Percentiles rank a stretch among this genome's conserved stretches.
These are phyloP conservation scores for Fusarium camptoceras DNA, from an alignment of 2,329 filamentous ascomycete species.

Conservation along the genomic window DNA sequence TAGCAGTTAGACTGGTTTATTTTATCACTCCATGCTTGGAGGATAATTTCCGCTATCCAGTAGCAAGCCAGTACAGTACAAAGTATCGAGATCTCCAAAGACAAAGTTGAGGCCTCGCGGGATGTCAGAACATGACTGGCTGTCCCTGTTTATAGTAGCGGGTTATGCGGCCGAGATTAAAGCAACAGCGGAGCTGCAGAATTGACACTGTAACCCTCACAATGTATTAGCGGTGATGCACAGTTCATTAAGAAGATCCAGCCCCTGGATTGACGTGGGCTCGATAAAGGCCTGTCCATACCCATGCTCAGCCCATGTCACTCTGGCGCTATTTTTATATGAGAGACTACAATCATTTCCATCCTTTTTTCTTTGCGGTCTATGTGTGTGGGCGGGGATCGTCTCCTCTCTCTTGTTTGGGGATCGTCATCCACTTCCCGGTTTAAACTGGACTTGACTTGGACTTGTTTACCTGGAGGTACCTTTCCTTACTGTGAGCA, in stretches of 20 bases:
- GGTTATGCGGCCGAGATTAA: constrained; percentile 47
- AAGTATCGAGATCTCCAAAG: constrained; percentile 3
- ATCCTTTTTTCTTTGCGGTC: constrained; percentile 4
- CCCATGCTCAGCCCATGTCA: constrained; percentile 28
- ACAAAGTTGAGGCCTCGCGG: constrained; percentile 6
- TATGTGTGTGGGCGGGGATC: constrained; percentile 32
- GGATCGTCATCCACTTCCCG: constrained; percentile 47
- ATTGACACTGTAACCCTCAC: constrained; percentile 35
- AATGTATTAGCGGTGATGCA: background rate
- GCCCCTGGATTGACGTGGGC: constrained; percentile 42
- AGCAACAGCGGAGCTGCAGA: constrained; percentile 27
- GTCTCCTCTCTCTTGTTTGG: constrained; percentile 35
- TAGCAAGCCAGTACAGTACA: background rate
- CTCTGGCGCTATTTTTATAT: constrained; percentile 12
- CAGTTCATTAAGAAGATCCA: constrained; percentile 14
- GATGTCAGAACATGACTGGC: constrained; percentile 37
- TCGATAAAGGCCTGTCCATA: constrained; percentile 44
- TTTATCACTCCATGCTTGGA: background rate
- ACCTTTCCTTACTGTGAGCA: background rate
- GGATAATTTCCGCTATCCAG: background rate
- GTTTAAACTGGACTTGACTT: constrained; percentile 31
- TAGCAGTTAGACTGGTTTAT: background rate
- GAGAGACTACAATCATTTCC: constrained; percentile 18
- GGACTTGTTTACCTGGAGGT: background rate
- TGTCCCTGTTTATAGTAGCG: constrained; percentile 41